Conservation (phyloP, 75 land plant genomes). For the Ceratopteris richardii region DNA sequence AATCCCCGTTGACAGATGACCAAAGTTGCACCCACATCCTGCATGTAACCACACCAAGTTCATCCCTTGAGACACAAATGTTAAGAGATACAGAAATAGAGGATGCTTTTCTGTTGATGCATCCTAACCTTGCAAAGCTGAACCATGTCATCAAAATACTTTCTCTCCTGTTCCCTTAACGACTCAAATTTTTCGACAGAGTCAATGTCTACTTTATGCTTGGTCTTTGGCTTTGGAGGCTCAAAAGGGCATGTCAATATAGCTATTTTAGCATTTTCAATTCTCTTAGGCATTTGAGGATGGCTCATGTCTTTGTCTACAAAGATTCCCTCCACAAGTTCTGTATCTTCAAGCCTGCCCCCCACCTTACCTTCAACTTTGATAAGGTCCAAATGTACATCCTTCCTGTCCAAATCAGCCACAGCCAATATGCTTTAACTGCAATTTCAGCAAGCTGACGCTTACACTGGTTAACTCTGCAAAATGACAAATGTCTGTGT, state of each 20-base stretch:
- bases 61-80: neutral
- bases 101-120: too few species aligned
- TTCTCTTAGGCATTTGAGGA: slow-evolving; percentile 96
- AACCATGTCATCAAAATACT: slow-evolving; percentile 98
- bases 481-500: slow-evolving; percentile 5
- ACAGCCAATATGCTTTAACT: slow-evolving; percentile 92
- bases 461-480: slow-evolving; percentile 95
- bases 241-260: slow-evolving; percentile 97
- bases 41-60: neutral
- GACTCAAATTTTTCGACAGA: slow-evolving; percentile 94
- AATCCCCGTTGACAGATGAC: slow-evolving; percentile 99
- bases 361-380: slow-evolving; percentile 99
- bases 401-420: slow-evolving; percentile 92
- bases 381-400: slow-evolving; percentile 89
- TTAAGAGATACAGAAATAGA: too few species aligned
- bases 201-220: slow-evolving; percentile 98
- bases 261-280: slow-evolving; percentile 91
- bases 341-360: slow-evolving; percentile 90
- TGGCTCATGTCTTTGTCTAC: slow-evolving; percentile 99
- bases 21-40: slow-evolving; percentile 97
- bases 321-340: slow-evolving; percentile 77
- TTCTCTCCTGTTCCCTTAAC: slow-evolving; percentile 72
- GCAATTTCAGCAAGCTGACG: slow-evolving; percentile 85
- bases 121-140: slow-evolving; percentile 86
- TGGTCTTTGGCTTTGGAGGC: slow-evolving; percentile 99